These are phyloP conservation scores for Termitomyces titanicus DNA, from an alignment of 768 basidiomycete species.

Conservation along the genomic window DNA sequence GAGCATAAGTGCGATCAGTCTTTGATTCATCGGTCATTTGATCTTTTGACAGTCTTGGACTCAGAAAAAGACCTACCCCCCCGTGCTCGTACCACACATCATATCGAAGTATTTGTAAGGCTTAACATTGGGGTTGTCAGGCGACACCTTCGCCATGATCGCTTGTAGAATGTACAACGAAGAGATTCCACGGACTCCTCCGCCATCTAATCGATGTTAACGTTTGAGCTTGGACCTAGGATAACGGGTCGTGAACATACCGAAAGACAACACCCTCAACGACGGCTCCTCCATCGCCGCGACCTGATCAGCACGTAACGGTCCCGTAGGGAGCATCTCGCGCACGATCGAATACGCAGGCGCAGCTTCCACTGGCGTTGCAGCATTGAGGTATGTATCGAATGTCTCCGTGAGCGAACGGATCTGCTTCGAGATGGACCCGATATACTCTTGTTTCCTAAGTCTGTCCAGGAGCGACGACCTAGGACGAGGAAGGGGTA, in stretches of 20 bases:
- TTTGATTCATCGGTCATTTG: not conserved
- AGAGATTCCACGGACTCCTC: constrained; percentile 32
- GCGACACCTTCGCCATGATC: constrained; percentile 25
- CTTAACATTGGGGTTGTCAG: constrained; percentile 16
- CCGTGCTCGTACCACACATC: constrained; percentile 32
- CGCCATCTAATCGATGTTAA: constrained; percentile 22
- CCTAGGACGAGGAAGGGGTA: not conserved
- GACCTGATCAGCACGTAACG: constrained; percentile 20
- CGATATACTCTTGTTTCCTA: constrained; percentile 8
- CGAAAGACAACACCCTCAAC: constrained; percentile 25
- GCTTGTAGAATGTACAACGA: constrained; percentile 25
- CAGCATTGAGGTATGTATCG: constrained; percentile 17
- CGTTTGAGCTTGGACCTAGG: not conserved
- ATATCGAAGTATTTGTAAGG: constrained; percentile 32
- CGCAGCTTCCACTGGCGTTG: constrained; percentile 14
- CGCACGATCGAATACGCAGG: constrained; percentile 23
- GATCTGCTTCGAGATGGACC: constrained; percentile 8
- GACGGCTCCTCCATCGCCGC: constrained; percentile 18
- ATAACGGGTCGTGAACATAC: constrained; percentile 10
- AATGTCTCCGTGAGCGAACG: constrained; percentile 16
- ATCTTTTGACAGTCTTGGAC: not conserved
- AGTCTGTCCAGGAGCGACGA: constrained; percentile 5
- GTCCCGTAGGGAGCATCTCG: constrained; percentile 20
- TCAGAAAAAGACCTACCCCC: constrained; percentile 22
- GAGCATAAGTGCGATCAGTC: constrained; percentile 33